Evolutionary conservation across 257 asterid species (phyloP).

Genomic region (Mitragyna speciosa): DNA sequence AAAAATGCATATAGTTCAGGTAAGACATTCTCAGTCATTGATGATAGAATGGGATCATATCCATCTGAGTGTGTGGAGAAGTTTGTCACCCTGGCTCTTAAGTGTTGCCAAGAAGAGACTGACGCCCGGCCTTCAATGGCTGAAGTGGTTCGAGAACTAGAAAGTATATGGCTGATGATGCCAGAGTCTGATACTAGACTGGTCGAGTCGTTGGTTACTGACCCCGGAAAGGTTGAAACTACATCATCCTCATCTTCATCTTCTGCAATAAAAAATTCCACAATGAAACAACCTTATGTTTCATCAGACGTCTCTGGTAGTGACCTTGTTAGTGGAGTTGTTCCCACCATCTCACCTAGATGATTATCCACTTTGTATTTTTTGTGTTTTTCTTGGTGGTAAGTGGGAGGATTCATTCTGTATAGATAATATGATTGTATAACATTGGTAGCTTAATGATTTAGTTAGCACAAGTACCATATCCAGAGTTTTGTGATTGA

Average conservation of each 20-base stretch:
- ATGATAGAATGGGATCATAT: slow-evolving; percentile 33
- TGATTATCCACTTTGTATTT: not conserved
- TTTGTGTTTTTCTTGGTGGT: not conserved
- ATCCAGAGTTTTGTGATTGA: not conserved
- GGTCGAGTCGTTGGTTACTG: slow-evolving; percentile 20
- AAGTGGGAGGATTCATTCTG: not conserved
- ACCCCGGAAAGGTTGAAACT: slow-evolving; percentile 16
- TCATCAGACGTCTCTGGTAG: slow-evolving; percentile 34
- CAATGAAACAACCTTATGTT: slow-evolving; percentile 24
- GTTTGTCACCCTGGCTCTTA: slow-evolving; percentile 35
- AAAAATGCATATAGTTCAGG: slow-evolving; percentile 65
- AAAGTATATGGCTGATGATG: slow-evolving; percentile 29
- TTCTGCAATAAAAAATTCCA: slow-evolving; percentile 21
- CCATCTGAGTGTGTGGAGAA: slow-evolving; percentile 37
- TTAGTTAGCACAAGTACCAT: not conserved
- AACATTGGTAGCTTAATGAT: not conserved
- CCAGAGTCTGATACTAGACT: slow-evolving; percentile 26
- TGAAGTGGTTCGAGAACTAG: slow-evolving; percentile 38
- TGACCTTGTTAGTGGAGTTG: slow-evolving; percentile 37
- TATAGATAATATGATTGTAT: not conserved
- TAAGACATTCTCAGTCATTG: slow-evolving; percentile 34
- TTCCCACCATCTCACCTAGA: slow-evolving; percentile 34
- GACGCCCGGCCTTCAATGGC: slow-evolving; percentile 38
- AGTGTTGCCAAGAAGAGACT: slow-evolving; percentile 36
- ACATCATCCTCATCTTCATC: slow-evolving; percentile 19